Evolutionary conservation across 441 rosid genomes (phyloP).

Genomic region (Pelargonium cotyledonis): DNA sequence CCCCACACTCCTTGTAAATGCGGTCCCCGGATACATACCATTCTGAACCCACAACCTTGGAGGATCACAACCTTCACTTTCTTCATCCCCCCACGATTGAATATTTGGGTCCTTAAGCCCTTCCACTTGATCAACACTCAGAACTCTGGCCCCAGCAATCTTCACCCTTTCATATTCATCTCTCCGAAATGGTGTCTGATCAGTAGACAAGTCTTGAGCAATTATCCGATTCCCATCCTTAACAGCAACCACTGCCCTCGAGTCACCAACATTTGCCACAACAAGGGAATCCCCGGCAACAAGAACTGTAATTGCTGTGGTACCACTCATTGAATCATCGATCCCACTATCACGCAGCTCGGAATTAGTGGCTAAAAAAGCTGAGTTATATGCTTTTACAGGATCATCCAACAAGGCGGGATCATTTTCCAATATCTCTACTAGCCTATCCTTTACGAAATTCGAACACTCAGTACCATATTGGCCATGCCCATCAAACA

Average conservation of each 20-base stretch:
- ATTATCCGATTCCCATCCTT: conserved; percentile 47
- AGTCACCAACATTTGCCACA: conserved; percentile 90
- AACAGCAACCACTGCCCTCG: conserved; percentile 80
- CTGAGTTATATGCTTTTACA: conserved; percentile 56
- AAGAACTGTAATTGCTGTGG: conserved; percentile 89
- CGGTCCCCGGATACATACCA: conserved; percentile 89
- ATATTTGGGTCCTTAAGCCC: conserved; percentile 75
- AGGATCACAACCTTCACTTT: conserved; percentile 81
- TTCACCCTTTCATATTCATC: conserved; percentile 92
- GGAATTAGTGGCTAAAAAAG: conserved; percentile 48
- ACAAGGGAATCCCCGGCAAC: conserved; percentile 66
- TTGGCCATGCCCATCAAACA: conserved; percentile 86
- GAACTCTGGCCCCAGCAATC: conserved; percentile 78
- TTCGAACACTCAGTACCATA: conserved; percentile 70
- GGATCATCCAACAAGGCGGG: conserved; percentile 64
- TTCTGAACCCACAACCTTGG: conserved; percentile 94
- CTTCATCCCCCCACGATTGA: conserved; percentile 81
- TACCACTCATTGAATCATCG: conserved; percentile 91
- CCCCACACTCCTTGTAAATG: conserved; percentile 86
- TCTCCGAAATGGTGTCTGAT: conserved; percentile 91
- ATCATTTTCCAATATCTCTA: conserved; percentile 60
- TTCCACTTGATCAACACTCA: conserved; percentile 85
- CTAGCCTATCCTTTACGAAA: conserved; percentile 68
- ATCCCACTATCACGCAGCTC: conserved; percentile 68
- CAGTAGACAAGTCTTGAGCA: conserved; percentile 76